Evolutionary conservation across 768 basidiomycete species (phyloP).

Genomic region (Leccinum pellstonianum): DNA sequence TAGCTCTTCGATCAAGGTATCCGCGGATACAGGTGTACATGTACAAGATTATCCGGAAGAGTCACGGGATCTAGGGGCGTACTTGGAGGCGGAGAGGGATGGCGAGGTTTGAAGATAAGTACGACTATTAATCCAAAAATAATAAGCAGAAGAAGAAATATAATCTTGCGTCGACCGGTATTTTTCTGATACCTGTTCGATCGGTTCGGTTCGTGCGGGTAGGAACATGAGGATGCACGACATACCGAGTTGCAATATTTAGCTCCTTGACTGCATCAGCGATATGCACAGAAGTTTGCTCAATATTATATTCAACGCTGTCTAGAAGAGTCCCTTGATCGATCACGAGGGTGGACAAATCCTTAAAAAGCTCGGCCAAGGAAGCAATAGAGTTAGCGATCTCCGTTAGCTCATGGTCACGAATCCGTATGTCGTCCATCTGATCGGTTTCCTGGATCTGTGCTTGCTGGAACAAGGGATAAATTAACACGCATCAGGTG

Average conservation of each 20-base stretch:
- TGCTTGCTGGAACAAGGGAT: slow-evolving; percentile 28
- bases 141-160: slow-evolving; percentile 85
- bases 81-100: slow-evolving; percentile 39
- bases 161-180: slow-evolving; percentile 90
- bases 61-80: slow-evolving; percentile 27
- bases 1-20: slow-evolving; percentile 27
- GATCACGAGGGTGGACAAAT: slow-evolving; percentile 88
- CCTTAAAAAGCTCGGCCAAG: slow-evolving; percentile 95
- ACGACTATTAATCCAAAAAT: slow-evolving; percentile 86
- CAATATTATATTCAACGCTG: slow-evolving; percentile 96
- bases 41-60: slow-evolving; percentile 29
- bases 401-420: slow-evolving; percentile 75
- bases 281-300: slow-evolving; percentile 81
- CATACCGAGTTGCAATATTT: slow-evolving; percentile 75
- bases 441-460: slow-evolving; percentile 39
- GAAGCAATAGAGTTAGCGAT: slow-evolving; percentile 90
- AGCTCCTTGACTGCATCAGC: slow-evolving; percentile 85
- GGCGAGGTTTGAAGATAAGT: slow-evolving; percentile 89
- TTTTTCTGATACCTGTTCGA: slow-evolving; percentile 82
- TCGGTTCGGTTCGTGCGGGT: not conserved
- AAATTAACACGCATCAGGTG: slow-evolving; percentile 13
- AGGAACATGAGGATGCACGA: slow-evolving; percentile 10
- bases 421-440: slow-evolving; percentile 41
- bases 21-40: slow-evolving; percentile 33
- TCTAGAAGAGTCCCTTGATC: slow-evolving; percentile 98